Evolutionary conservation across 768 basidiomycete species (phyloP), one percentile per base, ranked within the genome.

Genomic region (Myochromella boudieri): DNA sequence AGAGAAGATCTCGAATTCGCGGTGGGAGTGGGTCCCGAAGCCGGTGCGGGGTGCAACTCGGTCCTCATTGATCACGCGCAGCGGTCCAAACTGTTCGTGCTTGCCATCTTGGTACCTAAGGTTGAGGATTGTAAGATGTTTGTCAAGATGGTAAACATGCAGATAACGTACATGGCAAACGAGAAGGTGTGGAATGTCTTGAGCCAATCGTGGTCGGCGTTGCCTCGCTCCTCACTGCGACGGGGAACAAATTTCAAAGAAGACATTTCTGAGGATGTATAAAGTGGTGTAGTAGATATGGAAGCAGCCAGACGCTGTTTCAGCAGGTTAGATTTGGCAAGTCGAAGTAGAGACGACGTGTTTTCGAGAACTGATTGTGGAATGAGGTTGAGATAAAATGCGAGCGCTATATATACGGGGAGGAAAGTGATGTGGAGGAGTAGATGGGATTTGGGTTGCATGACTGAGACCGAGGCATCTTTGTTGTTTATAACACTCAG

Each of bases 21-120:
- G 75, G 59, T 95, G 92, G 5, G 77, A 75, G 65, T 94, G 91
- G 0, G 84, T 86, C 2, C 90, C 92, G 53, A 97, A 97, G 0
- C 95, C 95, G 14, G 81, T 84, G 14, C 67, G 58, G 5, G 86
- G 68, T 3, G 75, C 77, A 31, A 95, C 88, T n/a, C 90, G 84
- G 57, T 93, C 91, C 65, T 97, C 94, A 68, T 97, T 97, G 65
- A 97, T 85, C 27, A 97, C 90, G 7, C 94, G 81, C 1, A 97
- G 78, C 12, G 80, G 57, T 1, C 94, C 90, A 53, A 81, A 95
- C 1, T 70, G 66, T 36, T 81, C 71, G 53, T 83, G 82, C 1
- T 68, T 43, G 6, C 60, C 52, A 37, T 86, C 84, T 31, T 80
- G 73, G 61, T 92, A 95, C 57, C 78, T 83, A 26, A 21, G 22